Percentiles rank a stretch among this genome's conserved stretches.
Conservation (phyloP, 495 filamentous ascomycete genomes). For the Penicillium arizonense region DNA sequence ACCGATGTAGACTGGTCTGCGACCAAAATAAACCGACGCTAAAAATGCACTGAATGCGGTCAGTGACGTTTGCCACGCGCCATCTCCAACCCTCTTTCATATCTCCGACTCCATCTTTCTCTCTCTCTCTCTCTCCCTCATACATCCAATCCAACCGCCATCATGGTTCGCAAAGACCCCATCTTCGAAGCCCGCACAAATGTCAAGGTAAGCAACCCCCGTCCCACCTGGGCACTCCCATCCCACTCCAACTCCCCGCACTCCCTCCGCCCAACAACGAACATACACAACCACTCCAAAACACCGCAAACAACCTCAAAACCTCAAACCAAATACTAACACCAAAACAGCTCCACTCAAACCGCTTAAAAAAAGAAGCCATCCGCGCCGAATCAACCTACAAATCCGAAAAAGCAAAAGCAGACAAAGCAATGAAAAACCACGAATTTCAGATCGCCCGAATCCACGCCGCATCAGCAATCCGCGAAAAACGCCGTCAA, state of each 20-base stretch:
- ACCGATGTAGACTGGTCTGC: not conserved
- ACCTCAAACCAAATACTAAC: not conserved
- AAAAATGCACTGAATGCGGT: slow-evolving; percentile 22
- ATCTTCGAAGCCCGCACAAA: slow-evolving; percentile 52
- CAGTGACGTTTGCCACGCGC: slow-evolving; percentile 30
- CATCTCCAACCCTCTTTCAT: not conserved
- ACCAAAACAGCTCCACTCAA: slow-evolving; percentile 40
- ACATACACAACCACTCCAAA: not conserved
- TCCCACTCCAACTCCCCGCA: not conserved
- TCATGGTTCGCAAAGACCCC: slow-evolving; percentile 48
- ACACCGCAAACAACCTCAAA: not conserved
- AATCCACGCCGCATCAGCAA: slow-evolving; percentile 46
- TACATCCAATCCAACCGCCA: slow-evolving; percentile 11
- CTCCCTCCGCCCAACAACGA: not conserved
- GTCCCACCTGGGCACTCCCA: not conserved
- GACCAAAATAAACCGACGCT: slow-evolving; percentile 7
- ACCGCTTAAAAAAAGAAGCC: slow-evolving; percentile 48
- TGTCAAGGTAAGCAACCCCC: slow-evolving; percentile 38
- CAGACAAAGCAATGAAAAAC: slow-evolving; percentile 49
- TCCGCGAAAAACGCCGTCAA: slow-evolving; percentile 48
- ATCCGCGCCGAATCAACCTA: slow-evolving; percentile 44
- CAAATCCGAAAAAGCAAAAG: slow-evolving; percentile 50
- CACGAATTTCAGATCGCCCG: slow-evolving; percentile 51
- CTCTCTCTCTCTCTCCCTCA: slow-evolving; percentile 4
- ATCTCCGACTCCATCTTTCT: slow-evolving; percentile 1